Evolutionary conservation across 2,329 filamentous ascomycete species (phyloP).

Genomic region (Fusarium annulatum): DNA sequence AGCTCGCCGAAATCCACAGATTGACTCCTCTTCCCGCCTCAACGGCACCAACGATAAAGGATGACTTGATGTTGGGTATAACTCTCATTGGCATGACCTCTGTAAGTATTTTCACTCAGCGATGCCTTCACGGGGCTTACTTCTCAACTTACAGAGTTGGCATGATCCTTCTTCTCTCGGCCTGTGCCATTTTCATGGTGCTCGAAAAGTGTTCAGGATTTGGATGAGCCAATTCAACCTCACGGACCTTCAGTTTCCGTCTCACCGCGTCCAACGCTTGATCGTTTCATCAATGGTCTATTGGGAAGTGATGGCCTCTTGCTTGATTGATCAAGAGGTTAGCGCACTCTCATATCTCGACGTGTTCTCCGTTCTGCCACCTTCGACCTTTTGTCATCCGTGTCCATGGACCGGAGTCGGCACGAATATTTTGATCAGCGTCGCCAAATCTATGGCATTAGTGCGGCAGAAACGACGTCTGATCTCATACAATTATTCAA

Average conservation of each 20-base stretch:
- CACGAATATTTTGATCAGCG: slow-evolving; percentile 4
- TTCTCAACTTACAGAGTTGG: slow-evolving; percentile 2
- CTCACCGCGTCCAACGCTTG: not conserved
- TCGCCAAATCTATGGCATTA: slow-evolving; percentile 4
- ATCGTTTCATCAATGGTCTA: slow-evolving; percentile 32
- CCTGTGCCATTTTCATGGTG: slow-evolving; percentile 21
- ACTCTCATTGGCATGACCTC: slow-evolving; percentile 36
- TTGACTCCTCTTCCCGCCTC: too few species aligned
- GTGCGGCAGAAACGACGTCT: not conserved
- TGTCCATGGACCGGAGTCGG: slow-evolving; percentile 31
- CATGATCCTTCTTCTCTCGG: slow-evolving; percentile 18
- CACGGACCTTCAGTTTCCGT: fast-evolving
- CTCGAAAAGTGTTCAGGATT: slow-evolving; percentile 14
- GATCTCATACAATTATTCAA: fast-evolving
- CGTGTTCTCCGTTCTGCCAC: not conserved
- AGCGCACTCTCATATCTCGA: slow-evolving; percentile 20
- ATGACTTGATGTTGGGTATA: slow-evolving; percentile 20
- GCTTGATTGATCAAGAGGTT: slow-evolving; percentile 22
- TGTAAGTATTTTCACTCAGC: not conserved
- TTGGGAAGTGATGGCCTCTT: slow-evolving; percentile 33
- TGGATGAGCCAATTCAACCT: slow-evolving; percentile 12
- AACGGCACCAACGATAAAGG: not conserved
- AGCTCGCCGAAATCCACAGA: not conserved
- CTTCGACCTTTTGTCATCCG: not conserved
- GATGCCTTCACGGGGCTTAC: not conserved